Conservation (phyloP, 176 grass and related monocot species). For the Rhynchospora pubera region DNA sequence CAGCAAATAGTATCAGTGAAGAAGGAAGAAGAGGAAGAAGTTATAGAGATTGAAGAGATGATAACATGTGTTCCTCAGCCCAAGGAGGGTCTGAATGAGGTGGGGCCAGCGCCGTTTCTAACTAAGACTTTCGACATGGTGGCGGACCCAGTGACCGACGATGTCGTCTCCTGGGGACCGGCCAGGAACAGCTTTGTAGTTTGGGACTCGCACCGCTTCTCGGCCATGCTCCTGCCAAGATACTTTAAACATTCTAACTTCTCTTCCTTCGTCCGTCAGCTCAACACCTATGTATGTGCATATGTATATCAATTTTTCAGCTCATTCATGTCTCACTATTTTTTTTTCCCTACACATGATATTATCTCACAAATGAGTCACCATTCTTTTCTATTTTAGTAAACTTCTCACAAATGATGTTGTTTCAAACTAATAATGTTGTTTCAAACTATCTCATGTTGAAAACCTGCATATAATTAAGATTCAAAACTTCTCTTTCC, state of each 20-base stretch:
- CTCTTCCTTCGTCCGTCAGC: conserved; percentile 17
- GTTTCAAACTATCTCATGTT: not conserved
- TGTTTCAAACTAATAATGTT: not conserved
- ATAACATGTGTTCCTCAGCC: not conserved
- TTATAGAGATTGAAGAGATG: not conserved
- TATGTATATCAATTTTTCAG: not conserved
- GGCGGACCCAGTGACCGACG: not conserved
- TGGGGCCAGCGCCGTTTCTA: not conserved
- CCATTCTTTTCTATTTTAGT: not conserved
- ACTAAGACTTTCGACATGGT: conserved; percentile 1
- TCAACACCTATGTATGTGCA: conserved; percentile 13
- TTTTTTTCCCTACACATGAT: no score
- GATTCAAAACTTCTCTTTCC: not conserved
- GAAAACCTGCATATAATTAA: not conserved
- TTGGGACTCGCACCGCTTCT: conserved; percentile 13
- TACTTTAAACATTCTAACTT: conserved; percentile 15
- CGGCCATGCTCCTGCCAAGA: not conserved
- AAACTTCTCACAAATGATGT: not conserved
- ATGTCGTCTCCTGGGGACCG: not conserved
- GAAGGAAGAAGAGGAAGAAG: conserved; percentile 6
- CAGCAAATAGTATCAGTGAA: not conserved
- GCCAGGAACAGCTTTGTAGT: conserved; percentile 1
- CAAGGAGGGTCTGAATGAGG: not conserved
- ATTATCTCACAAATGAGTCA: no score
- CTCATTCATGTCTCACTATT: not conserved